phyloP scores from a whole-genome alignment of 352 stramenopile species.

The Thraustotheca clavata region DNA sequence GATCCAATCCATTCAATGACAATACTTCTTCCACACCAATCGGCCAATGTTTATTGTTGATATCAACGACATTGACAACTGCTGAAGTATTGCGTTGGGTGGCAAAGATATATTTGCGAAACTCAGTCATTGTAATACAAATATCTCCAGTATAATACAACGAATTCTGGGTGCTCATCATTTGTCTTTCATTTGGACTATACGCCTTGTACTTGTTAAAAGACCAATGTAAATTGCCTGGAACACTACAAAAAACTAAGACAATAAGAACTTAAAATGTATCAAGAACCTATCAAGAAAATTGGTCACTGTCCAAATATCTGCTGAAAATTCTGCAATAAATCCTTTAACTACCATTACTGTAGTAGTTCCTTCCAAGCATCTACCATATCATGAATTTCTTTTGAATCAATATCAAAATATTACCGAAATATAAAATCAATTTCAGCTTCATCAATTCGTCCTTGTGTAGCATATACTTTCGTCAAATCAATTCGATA shows the following conservation, averaged over 20 bases:
- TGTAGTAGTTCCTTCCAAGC: background rate
- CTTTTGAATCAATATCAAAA: constrained; percentile 23
- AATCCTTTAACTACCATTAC: constrained; percentile 40
- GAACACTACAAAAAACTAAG: background rate
- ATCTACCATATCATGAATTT: constrained; percentile 1
- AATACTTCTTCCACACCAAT: constrained; percentile 71
- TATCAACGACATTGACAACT: constrained; percentile 55
- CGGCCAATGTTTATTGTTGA: constrained; percentile 56
- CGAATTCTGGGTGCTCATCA: background rate
- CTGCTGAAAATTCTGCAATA: constrained; percentile 4
- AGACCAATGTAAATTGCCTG: constrained; percentile 45
- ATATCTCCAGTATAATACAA: background rate
- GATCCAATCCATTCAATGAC: constrained; percentile 53
- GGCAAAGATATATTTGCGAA: constrained; percentile 37
- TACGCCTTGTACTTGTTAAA: constrained; percentile 72
- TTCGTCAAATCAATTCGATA: constrained; percentile 59
- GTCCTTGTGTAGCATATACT: constrained; percentile 31
- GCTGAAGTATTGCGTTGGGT: background rate
- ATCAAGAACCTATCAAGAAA: constrained; percentile 3
- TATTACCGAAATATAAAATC: constrained; percentile 35
- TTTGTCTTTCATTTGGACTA: constrained; percentile 52
- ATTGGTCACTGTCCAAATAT: constrained; percentile 9
- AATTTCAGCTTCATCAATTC: constrained; percentile 50
- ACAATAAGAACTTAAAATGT: background rate
- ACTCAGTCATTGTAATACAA: background rate